phyloP scores from a whole-genome alignment of 345 rosid genomes.

The Brassica rapa region DNA sequence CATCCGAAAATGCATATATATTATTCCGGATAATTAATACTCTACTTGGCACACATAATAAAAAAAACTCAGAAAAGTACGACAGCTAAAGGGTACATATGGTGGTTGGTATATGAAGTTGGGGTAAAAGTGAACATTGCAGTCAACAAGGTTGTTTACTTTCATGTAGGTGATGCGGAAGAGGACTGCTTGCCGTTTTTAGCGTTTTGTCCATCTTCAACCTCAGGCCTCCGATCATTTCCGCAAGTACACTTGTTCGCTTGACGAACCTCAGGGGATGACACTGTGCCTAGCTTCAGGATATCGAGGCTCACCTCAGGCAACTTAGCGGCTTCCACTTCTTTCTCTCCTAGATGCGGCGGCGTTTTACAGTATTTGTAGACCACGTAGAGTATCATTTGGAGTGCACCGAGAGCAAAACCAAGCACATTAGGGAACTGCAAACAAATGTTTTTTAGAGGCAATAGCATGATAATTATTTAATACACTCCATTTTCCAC shows the following conservation, averaged over 20 bases:
- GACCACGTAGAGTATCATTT: constrained; percentile 51
- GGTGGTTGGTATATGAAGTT: constrained; percentile 36
- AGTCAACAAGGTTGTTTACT: not conserved
- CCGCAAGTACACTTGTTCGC: constrained; percentile 39
- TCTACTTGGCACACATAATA: constrained; percentile 33
- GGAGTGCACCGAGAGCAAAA: constrained; percentile 49
- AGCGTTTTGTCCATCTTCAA: constrained; percentile 22
- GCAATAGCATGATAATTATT: constrained; percentile 10
- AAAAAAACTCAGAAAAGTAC: constrained; percentile 30
- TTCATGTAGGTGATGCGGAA: constrained; percentile 32
- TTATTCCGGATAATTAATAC: not conserved
- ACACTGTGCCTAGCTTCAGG: constrained; percentile 33
- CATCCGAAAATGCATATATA: constrained; percentile 34
- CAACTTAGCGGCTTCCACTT: constrained; percentile 38
- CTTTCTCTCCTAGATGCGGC: constrained; percentile 38
- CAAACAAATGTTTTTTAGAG: not conserved
- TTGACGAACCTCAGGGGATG: constrained; percentile 38
- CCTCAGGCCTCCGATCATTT: constrained; percentile 36
- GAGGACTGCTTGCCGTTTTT: constrained; percentile 36
- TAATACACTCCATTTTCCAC: constrained; percentile 33
- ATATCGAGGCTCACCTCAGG: constrained; percentile 37
- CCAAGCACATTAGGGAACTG: constrained; percentile 63
- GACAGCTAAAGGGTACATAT: constrained; percentile 35
- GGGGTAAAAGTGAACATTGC: constrained; percentile 30
- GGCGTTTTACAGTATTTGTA: constrained; percentile 47